phyloP scores from a whole-genome alignment of 2,329 filamentous ascomycete genomes.

The Colletotrichum sp. region DNA sequence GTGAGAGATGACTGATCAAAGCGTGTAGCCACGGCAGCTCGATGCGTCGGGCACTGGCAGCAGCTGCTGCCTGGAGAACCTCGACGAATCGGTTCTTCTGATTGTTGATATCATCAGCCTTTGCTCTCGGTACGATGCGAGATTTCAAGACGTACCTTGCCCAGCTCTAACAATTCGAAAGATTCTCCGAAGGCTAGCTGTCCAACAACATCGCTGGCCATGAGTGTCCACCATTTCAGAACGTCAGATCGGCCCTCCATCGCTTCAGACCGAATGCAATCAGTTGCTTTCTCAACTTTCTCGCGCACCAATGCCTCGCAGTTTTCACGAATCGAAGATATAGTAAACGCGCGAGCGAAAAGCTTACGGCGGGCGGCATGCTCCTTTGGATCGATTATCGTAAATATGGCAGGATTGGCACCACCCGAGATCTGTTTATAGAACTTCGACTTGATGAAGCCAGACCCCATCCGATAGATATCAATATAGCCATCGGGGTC shows the following conservation, averaged over 20 bases:
- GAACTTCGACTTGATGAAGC: not conserved
- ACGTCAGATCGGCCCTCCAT: constrained; percentile 44
- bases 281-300: constrained; percentile 42
- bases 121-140: not conserved
- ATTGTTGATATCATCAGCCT: not conserved
- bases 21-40: not conserved
- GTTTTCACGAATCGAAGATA: constrained; percentile 33
- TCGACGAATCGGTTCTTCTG: not conserved
- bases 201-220: constrained; percentile 59
- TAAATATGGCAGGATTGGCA: not conserved
- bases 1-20: not conserved
- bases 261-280: constrained; percentile 50
- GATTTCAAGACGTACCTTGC: constrained; percentile 40
- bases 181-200: constrained; percentile 61
- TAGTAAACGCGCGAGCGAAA: constrained; percentile 44
- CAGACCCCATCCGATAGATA: constrained; percentile 5
- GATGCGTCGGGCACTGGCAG: not conserved
- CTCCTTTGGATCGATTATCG: not conserved
- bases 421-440: not conserved
- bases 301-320: constrained; percentile 36
- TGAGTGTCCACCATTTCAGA: constrained; percentile 58
- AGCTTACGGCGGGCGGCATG: constrained; percentile 36
- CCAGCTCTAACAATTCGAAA: constrained; percentile 55
- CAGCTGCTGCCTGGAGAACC: not conserved
- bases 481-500: not conserved